Conservation (phyloP, 345 rosid species). For the Linum usitatissimum region DNA sequence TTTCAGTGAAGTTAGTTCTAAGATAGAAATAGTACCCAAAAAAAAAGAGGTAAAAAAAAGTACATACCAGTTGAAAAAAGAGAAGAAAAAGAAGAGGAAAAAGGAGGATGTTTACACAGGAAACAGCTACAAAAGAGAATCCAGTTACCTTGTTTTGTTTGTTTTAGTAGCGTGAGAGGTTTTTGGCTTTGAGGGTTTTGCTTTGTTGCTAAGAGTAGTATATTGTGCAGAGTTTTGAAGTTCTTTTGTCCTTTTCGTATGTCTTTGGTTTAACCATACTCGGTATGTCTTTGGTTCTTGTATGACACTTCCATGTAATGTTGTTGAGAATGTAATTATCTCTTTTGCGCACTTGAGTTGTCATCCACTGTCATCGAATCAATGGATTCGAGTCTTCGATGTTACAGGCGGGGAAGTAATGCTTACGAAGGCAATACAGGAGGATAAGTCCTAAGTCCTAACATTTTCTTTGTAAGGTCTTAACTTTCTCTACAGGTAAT, state of each 20-base stretch:
- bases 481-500: no score
- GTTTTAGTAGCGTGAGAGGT: neutral
- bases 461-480: no score
- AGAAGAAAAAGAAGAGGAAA: neutral
- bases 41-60: neutral
- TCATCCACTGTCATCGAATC: no score
- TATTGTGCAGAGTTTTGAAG: neutral
- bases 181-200: neutral
- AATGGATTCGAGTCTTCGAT: no score
- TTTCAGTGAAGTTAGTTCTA: constrained; percentile 13
- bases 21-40: neutral
- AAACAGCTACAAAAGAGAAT: neutral
- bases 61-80: neutral
- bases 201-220: neutral
- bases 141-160: no score
- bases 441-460: no score
- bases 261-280: neutral
- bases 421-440: no score
- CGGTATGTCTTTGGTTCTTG: neutral
- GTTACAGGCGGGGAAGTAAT: no score
- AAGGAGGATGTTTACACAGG: neutral
- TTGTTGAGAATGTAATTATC: neutral
- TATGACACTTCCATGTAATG: neutral
- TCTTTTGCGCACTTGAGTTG: neutral
- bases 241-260: no score